phyloP scores from a whole-genome alignment of 2,329 filamentous ascomycete genomes.

The Fusarium sulawesiense region DNA sequence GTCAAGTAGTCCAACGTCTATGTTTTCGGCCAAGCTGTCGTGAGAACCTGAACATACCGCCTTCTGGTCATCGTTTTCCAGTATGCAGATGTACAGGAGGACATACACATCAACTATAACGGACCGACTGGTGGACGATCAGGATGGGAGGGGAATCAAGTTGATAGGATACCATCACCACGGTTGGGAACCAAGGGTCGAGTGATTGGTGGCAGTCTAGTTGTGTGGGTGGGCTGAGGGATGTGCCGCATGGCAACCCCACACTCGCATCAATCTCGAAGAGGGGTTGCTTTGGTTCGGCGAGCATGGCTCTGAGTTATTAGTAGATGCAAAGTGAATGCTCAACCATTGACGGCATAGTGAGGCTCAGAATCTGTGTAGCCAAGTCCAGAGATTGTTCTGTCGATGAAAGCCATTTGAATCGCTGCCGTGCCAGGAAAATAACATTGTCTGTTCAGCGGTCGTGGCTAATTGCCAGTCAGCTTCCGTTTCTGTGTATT shows the following conservation, averaged over 20 bases:
- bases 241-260: conserved; percentile 46
- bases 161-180: conserved; percentile 47
- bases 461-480: conserved; percentile 2
- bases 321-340: not conserved
- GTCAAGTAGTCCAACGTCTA: not conserved
- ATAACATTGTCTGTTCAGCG: not conserved
- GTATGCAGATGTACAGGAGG: conserved; percentile 8
- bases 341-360: not conserved
- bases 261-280: conserved; percentile 33
- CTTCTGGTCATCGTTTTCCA: not conserved
- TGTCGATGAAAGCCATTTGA: not conserved
- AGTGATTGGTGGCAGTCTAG: conserved; percentile 42
- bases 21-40: conserved; percentile 3
- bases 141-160: conserved; percentile 31
- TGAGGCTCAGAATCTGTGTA: not conserved
- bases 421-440: not conserved
- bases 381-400: not conserved
- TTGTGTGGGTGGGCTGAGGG: conserved; percentile 29
- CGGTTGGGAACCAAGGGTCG: conserved; percentile 40
- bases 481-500: conserved; percentile 20
- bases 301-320: conserved; percentile 10
- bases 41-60: not conserved
- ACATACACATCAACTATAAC: conserved; percentile 36
- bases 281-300: conserved; percentile 30
- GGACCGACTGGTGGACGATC: conserved; percentile 45